Evolutionary conservation across 805 yeast species (phyloP).

Genomic region (Metschnikowia cubensis): DNA sequence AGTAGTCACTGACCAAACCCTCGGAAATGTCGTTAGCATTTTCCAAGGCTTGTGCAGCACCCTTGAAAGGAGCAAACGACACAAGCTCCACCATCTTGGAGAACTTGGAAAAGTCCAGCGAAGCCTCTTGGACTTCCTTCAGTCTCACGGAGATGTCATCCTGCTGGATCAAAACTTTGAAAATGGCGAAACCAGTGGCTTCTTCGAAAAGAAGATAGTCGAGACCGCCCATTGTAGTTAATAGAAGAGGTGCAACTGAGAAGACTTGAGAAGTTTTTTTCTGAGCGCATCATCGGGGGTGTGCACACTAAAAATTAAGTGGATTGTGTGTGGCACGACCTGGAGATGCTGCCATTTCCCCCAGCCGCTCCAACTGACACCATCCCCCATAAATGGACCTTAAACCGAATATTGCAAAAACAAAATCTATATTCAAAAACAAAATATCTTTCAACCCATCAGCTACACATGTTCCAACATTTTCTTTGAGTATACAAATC

Average conservation of each 20-base stretch:
- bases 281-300: slow-evolving; percentile 20
- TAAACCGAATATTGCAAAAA: no score
- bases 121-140: slow-evolving; percentile 90
- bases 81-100: slow-evolving; percentile 91
- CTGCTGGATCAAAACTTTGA: slow-evolving; percentile 89
- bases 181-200: slow-evolving; percentile 97
- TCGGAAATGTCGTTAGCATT: slow-evolving; percentile 97
- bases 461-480: no score
- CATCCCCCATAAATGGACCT: no score
- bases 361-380: neutral
- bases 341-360: no score
- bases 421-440: no score
- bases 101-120: slow-evolving; percentile 79
- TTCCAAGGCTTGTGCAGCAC: slow-evolving; percentile 98
- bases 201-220: slow-evolving; percentile 95
- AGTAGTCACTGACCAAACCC: slow-evolving; percentile 90
- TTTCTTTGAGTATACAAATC: no score
- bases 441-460: no score
- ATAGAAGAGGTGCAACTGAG: slow-evolving; percentile 6
- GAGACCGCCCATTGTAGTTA: slow-evolving; percentile 55
- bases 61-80: slow-evolving; percentile 96
- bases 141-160: slow-evolving; percentile 89
- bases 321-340: slow-evolving; percentile 11
- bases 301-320: slow-evolving; percentile 9
- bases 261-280: slow-evolving; percentile 13